Evolutionary conservation across 2,329 filamentous ascomycete genomes (phyloP).

Genomic region (Aspergillus chevalieri): DNA sequence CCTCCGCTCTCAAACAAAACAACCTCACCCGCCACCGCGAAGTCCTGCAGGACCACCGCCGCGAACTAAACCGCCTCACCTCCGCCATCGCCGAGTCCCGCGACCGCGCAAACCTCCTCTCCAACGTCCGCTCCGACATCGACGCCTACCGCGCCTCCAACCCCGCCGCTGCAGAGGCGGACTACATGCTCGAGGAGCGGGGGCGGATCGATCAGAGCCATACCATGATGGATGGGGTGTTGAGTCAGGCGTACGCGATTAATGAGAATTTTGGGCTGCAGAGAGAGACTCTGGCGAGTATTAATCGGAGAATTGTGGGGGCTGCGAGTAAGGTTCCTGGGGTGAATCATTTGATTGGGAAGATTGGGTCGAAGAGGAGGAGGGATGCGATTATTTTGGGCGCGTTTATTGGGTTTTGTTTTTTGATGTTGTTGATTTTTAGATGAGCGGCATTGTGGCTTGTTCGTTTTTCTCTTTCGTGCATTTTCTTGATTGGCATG

Average conservation of each 20-base stretch:
- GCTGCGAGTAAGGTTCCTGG: constrained; percentile 89
- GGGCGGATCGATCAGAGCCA: constrained; percentile 81
- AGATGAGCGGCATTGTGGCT: constrained; percentile 42
- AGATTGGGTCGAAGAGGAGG: constrained; percentile 91
- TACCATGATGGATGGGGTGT: constrained; percentile 78
- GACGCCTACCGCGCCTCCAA: constrained; percentile 78
- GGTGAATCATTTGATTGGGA: constrained; percentile 82
- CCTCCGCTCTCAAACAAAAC: constrained; percentile 94
- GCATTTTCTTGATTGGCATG: not conserved
- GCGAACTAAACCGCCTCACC: constrained; percentile 71
- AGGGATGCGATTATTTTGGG: constrained; percentile 93
- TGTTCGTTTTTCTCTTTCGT: constrained; percentile 1
- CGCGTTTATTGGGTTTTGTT: constrained; percentile 84
- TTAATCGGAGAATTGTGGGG: constrained; percentile 82
- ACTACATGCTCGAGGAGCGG: constrained; percentile 95
- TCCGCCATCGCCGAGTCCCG: constrained; percentile 69
- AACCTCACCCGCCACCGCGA: constrained; percentile 88
- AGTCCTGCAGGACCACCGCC: constrained; percentile 78
- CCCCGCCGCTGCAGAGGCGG: constrained; percentile 75
- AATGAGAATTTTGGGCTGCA: constrained; percentile 86
- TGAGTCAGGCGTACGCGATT: constrained; percentile 93
- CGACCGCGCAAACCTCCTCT: constrained; percentile 81
- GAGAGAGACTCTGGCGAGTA: constrained; percentile 77
- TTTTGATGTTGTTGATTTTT: constrained; percentile 77
- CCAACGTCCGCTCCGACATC: constrained; percentile 87